Conservation (phyloP, 768 basidiomycete species). For the Leucogyrophana mollusca region DNA sequence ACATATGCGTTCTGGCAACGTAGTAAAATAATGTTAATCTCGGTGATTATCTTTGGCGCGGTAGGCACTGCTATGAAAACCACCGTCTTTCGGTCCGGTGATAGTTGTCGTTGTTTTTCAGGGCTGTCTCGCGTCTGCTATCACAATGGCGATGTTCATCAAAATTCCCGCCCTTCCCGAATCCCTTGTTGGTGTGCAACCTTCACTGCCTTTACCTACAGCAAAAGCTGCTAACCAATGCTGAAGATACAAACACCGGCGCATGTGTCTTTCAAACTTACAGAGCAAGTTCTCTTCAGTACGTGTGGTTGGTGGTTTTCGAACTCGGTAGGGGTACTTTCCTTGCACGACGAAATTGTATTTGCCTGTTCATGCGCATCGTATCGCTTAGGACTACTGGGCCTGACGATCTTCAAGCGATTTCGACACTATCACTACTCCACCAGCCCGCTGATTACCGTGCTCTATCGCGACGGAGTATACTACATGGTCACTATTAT, state of each 20-base stretch:
- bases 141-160: too few relatives aligned
- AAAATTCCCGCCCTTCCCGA: too few relatives aligned
- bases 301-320: background rate
- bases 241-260: too few relatives aligned
- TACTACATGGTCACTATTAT: background rate
- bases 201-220: too few relatives aligned
- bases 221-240: too few relatives aligned
- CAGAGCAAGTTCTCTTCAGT: background rate
- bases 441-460: background rate
- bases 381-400: background rate
- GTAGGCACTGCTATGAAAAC: background rate
- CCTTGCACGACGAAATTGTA: too few relatives aligned
- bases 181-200: too few relatives aligned
- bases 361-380: background rate
- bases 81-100: too few relatives aligned
- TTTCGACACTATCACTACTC: background rate
- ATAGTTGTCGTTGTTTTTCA: too few relatives aligned
- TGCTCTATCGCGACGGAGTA: background rate
- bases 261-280: background rate
- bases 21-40: background rate
- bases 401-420: background rate
- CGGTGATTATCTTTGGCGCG: background rate
- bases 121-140: too few relatives aligned
- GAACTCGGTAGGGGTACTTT: background rate
- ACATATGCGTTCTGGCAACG: conserved; percentile 1